phyloP scores from a whole-genome alignment of 352 stramenopile genomes.

The Phytophthora lateralis region DNA sequence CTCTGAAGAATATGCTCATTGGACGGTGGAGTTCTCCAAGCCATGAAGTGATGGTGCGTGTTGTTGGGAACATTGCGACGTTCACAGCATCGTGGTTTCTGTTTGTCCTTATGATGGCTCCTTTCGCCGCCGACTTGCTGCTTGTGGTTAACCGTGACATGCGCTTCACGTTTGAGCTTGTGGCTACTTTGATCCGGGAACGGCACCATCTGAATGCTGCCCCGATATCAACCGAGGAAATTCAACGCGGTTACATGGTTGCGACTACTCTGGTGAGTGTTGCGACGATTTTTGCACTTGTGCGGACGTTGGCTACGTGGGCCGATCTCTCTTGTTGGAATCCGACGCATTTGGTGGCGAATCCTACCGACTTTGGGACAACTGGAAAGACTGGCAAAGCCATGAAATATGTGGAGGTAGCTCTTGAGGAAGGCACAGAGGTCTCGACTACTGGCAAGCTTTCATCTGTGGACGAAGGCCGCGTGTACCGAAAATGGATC shows the following conservation, averaged over 20 bases:
- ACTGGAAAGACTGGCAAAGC: conserved; percentile 13
- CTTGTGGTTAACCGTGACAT: conserved; percentile 40
- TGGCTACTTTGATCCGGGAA: conserved; percentile 31
- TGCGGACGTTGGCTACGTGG: conserved; percentile 15
- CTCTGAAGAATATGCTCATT: conserved; percentile 4
- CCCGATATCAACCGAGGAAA: conserved; percentile 36
- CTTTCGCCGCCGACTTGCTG: conserved; percentile 43
- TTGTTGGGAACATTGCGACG: conserved; percentile 12
- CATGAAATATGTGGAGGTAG: conserved; percentile 11
- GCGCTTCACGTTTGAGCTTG: conserved; percentile 46
- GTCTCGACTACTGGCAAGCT: neutral
- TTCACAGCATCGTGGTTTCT: conserved; percentile 33
- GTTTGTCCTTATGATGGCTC: conserved; percentile 30
- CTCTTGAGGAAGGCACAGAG: conserved; percentile 17
- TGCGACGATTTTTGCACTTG: conserved; percentile 23
- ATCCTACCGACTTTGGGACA: neutral
- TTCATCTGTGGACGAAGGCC: neutral
- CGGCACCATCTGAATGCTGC: conserved; percentile 38
- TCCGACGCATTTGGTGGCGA: conserved; percentile 8
- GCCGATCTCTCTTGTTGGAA: conserved; percentile 25
- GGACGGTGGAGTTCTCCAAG: conserved; percentile 2
- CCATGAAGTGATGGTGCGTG: conserved; percentile 2
- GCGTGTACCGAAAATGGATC: neutral
- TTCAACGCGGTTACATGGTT: conserved; percentile 34
- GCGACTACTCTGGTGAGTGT: conserved; percentile 19